A percentile compares a stretch with the other conserved stretches of the same genome.
Conservation (phyloP, 2,329 filamentous ascomycete genomes). For the Colletotrichum lentis region DNA sequence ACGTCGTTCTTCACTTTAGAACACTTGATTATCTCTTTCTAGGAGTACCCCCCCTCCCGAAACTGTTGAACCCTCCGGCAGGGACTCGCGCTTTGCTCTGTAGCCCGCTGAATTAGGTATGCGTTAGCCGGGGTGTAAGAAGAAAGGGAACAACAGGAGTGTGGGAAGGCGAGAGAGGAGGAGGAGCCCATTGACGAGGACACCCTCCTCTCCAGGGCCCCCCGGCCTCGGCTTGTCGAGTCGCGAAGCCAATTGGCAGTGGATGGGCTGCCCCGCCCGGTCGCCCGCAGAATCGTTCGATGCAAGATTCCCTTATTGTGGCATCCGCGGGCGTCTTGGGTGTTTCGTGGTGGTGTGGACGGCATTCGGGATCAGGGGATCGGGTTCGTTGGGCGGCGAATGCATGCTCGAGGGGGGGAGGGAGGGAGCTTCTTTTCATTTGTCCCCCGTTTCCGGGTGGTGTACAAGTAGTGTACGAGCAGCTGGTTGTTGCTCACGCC, state of each 20-base stretch:
- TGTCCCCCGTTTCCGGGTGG: not conserved
- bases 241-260: constrained; percentile 9
- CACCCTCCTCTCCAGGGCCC: constrained; percentile 16
- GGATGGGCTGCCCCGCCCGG: not conserved
- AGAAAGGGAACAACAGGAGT: not conserved
- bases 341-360: constrained; percentile 1
- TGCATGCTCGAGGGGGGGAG: not conserved
- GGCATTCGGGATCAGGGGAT: constrained; percentile 23
- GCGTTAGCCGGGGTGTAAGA: not conserved
- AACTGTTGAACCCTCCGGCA: no score
- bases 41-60: no score
- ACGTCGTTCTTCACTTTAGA: no score
- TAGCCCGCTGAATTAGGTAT: not conserved
- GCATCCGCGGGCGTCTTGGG: not conserved
- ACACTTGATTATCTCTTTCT: no score
- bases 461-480: no score
- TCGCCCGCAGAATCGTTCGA: constrained; percentile 36
- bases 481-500: not conserved
- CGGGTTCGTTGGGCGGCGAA: not conserved
- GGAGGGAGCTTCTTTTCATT: not conserved
- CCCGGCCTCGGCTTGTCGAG: not conserved
- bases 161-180: not conserved
- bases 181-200: constrained; percentile 23
- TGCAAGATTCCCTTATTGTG: constrained; percentile 6
- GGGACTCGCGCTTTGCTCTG: not conserved